Evolutionary conservation across 2,329 filamentous ascomycete species (phyloP), one percentile per base, ranked within the genome.

Genomic region (Uncinocarpus reesii): DNA sequence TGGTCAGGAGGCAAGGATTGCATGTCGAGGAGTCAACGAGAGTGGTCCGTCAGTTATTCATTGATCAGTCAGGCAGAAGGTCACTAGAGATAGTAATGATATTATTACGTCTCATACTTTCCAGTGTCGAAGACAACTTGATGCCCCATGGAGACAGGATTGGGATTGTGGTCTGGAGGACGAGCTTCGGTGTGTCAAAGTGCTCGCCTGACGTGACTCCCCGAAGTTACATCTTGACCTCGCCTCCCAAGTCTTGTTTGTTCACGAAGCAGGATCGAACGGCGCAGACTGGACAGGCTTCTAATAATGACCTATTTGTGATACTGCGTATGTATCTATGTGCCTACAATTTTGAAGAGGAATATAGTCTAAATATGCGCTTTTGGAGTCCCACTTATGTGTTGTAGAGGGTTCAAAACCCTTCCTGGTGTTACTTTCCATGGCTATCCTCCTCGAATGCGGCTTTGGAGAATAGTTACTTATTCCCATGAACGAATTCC

Each of bases 11-110:
- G 18, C 36, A 47, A 23, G 35, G 36, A 41, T 35, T 41, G 35
- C 45, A 47, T 47, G 26, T 36, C 34, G 26, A 37, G 38, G 67
- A 63, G 56, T 71, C 68, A 51, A 67, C 65, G 49, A 68, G 63
- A 34, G 69, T 69, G 24, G 61, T 62, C 44, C 71, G 61, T 42
- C 67, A 67, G 56, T 64, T 63, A 59, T 63, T 71, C 69, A 72
- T 73, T 62, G 58, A 62, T 57, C 56, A 55, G 55, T 52, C 45
- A 26, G 52, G 48, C 31, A 42, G 52, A 52, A 58, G 56, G 53
- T 45, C 52, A 46, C 49, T n/a, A 40, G 42, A 44, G 51, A 49
- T 40, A 45, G 48, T 21, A 43, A 41, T 47, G n/a, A 38, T n/a
- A 38, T 29, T 36, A 34, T 16, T 21, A 24, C 28, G 20, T 48